phyloP scores from a whole-genome alignment of 768 basidiomycete genomes.

The Daedaleopsis sinensis region DNA sequence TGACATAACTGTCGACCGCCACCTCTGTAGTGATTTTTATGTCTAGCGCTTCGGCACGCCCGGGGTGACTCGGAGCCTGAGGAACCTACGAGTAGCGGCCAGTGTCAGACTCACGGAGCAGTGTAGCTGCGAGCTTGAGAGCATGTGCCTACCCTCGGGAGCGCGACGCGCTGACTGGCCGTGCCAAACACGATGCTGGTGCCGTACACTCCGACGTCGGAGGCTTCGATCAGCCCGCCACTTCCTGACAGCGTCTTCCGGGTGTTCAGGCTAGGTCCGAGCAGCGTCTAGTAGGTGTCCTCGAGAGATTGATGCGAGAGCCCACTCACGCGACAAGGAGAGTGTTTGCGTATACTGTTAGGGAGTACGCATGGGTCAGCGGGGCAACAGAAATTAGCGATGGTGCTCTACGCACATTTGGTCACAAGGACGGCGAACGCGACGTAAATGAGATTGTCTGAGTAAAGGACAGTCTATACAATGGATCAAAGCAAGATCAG shows the following conservation, averaged over 20 bases:
- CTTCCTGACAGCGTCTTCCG: not conserved
- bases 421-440: not conserved
- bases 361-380: not conserved
- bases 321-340: not conserved
- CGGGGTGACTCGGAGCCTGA: too few species aligned
- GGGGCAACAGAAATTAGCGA: not conserved
- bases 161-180: not conserved
- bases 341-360: not conserved
- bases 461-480: not conserved
- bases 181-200: not conserved
- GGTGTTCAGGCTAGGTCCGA: not conserved
- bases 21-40: too few species aligned
- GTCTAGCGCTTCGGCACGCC: too few species aligned
- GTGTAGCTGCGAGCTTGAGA: not conserved
- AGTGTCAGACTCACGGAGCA: not conserved
- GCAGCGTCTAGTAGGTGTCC: not conserved
- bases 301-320: too few species aligned
- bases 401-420: not conserved
- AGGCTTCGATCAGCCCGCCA: not conserved
- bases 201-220: not conserved
- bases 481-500: not conserved
- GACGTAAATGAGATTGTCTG: not conserved
- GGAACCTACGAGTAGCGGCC: too few species aligned
- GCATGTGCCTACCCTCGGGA: not conserved
- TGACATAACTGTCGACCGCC: too few species aligned